Percentiles rank a stretch among this genome's conserved stretches.
These are phyloP conservation scores for Leptographium procerum DNA, from an alignment of 2,329 filamentous ascomycete genomes.

Conservation along the genomic window DNA sequence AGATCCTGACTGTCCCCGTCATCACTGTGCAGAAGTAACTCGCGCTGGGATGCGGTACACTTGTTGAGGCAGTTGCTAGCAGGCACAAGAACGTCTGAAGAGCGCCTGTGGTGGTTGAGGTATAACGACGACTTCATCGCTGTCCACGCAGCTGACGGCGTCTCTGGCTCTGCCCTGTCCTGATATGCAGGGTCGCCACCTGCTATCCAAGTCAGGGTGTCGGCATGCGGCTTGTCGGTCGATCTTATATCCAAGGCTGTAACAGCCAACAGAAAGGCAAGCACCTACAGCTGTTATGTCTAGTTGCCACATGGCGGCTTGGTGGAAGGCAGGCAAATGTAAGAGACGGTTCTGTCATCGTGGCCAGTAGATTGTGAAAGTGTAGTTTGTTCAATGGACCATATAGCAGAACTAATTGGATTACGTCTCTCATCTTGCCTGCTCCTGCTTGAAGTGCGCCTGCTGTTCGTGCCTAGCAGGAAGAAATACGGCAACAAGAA, in stretches of 20 bases:
- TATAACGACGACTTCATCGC: not conserved
- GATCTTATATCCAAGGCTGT: slow-evolving; percentile 10
- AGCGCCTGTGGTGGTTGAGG: slow-evolving; percentile 4
- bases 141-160: not conserved
- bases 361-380: too few species aligned
- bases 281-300: slow-evolving; percentile 4
- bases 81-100: slow-evolving; percentile 10
- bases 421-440: too few species aligned
- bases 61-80: not conserved
- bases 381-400: too few species aligned
- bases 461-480: too few species aligned
- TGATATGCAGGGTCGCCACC: slow-evolving; percentile 2
- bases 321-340: too few species aligned
- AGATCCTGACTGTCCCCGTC: not conserved
- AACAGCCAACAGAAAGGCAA: slow-evolving; percentile 2
- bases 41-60: not conserved
- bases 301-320: slow-evolving; percentile 6
- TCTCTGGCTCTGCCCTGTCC: too few species aligned
- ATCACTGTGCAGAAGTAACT: not conserved
- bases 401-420: too few species aligned
- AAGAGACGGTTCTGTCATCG: too few species aligned
- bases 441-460: too few species aligned
- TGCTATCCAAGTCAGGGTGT: slow-evolving; percentile 10
- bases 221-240: slow-evolving; percentile 10
- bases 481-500: too few species aligned